phyloP scores from a whole-genome alignment of 2,329 filamentous ascomycete species.

The Drechslerella coelobrocha region DNA sequence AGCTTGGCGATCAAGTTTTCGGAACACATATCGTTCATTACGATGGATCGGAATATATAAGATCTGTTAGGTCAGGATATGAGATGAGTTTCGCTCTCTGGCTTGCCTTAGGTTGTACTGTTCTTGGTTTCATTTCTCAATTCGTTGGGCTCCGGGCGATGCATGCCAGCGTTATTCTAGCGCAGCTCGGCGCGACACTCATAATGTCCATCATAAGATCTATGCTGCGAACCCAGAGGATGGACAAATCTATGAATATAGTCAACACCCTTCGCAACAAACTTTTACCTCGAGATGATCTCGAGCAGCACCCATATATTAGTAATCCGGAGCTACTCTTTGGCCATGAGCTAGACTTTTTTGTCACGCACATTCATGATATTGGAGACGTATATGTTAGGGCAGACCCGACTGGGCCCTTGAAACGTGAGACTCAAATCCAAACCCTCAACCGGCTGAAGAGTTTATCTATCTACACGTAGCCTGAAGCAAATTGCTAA shows the following conservation, averaged over 20 bases:
- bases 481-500: too few species aligned
- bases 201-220: neutral
- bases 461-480: neutral
- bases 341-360: conserved; percentile 4
- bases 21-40: neutral
- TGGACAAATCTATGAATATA: neutral
- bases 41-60: neutral
- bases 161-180: conserved; percentile 4
- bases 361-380: neutral
- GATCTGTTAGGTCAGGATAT: neutral
- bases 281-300: neutral
- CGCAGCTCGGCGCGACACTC: neutral
- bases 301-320: neutral
- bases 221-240: conserved; percentile 8
- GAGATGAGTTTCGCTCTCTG: neutral
- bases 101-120: neutral
- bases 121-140: neutral
- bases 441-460: too few species aligned
- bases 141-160: conserved; percentile 6
- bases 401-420: neutral
- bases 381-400: neutral
- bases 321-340: neutral
- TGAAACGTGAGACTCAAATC: too few species aligned
- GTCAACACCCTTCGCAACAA: neutral
- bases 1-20: conserved; percentile 4